Base-by-base conservation (phyloP, 441 rosid genomes). In the Adansonia madagascariensis region DNA sequence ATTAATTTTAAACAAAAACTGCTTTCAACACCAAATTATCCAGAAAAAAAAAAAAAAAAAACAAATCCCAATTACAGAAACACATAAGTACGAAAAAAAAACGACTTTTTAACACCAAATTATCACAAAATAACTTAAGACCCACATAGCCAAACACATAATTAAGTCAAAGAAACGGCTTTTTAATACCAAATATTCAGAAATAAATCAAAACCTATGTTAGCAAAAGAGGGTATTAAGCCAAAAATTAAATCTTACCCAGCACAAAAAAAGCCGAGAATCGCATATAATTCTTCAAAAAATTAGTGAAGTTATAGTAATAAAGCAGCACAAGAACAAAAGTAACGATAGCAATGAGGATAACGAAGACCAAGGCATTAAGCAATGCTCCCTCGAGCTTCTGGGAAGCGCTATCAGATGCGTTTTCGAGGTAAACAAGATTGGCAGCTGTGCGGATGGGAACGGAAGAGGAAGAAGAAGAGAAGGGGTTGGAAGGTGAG, bases 281-380 rank as follows among this genome's bases (percentile, higher is more conserved):
- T 75, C 97, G 94, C 95, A 91, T 90, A 85, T 95, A 94, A 74
- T 91, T 89, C 89, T 95, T 95, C 86, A 95, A 86, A 88, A 92
- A 95, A 68, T 87, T 88, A 72, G 97, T 94, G 84, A 87, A 95
- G 77, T 95, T 92, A 84, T 92, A 95, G 87, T 95, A 95, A 85
- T 94, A 95, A 78, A 95, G 87, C 80, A 90, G 86, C 75, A 92
- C 95, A 46, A 95, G 88, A 66, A 95, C 67, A 84, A 95, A 95
- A 44, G 99, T 95, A 71, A 89, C 94, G 63, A 85, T 44, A 50
- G 97, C 94, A 39, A 95, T 81, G 81, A 95, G 82, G 71, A 94
- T 56, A 71, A 95, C 90, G 84, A 95, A 92, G 72, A 94, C 97
- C 47, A 95, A 73, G 15, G 98, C 97, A 81, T 95, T 94, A 35